phyloP scores from a whole-genome alignment of 2,329 filamentous ascomycete genomes.

The Xylaria sp. region DNA sequence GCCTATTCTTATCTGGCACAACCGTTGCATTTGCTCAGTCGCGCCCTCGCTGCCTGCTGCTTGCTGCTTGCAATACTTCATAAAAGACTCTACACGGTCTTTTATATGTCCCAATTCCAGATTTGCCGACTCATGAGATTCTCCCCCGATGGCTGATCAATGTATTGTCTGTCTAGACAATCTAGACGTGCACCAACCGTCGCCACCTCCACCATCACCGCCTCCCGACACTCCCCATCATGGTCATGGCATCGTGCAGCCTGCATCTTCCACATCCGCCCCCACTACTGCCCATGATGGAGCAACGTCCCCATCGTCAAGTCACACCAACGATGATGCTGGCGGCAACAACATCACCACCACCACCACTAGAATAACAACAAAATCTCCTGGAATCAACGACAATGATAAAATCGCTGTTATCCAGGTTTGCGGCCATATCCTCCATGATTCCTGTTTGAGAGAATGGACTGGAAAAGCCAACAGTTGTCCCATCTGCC shows the following conservation, averaged over 20 bases:
- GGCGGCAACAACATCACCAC: conserved; percentile 36
- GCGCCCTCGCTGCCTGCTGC: conserved; percentile 41
- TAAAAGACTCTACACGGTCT: conserved; percentile 49
- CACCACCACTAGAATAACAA: conserved; percentile 41
- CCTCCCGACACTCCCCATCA: conserved; percentile 34
- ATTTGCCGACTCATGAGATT: conserved; percentile 47
- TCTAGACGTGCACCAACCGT: conserved; percentile 53
- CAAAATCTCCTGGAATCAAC: conserved; percentile 38
- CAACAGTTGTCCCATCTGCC: conserved; percentile 97
- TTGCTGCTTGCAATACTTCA: conserved; percentile 23
- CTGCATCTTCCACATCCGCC: conserved; percentile 31
- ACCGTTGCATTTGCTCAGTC: conserved; percentile 26
- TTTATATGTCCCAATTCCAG: conserved; percentile 51
- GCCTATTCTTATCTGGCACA: conserved; percentile 29
- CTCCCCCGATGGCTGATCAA: conserved; percentile 66
- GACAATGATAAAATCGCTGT: conserved; percentile 63
- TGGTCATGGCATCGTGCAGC: conserved; percentile 28
- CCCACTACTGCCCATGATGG: conserved; percentile 33
- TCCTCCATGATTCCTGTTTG: conserved; percentile 91
- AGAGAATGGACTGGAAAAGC: conserved; percentile 95
- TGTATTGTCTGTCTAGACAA: conserved; percentile 76
- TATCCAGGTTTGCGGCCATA: conserved; percentile 84
- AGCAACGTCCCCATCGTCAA: conserved; percentile 40
- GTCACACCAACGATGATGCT: conserved; percentile 45
- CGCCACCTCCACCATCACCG: conserved; percentile 44